phyloP scores from a whole-genome alignment of 1,139 yeast genomes.

The Magnusiomyces suaveolens region DNA sequence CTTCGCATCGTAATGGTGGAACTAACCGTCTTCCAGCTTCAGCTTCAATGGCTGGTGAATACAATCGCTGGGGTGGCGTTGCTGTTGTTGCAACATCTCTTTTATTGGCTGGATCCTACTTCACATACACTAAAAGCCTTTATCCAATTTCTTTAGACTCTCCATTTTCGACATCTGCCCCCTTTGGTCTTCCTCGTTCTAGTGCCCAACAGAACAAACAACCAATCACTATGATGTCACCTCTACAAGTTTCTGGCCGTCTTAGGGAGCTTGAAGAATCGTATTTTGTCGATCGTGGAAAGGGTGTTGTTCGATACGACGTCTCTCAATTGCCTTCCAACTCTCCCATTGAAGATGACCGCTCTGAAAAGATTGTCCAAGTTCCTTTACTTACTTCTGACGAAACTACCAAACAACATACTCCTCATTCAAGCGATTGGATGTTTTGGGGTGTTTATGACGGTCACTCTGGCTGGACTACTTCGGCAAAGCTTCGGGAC shows the following conservation, averaged over 20 bases:
- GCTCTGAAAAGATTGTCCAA: slow-evolving; percentile 77
- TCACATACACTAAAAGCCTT: slow-evolving; percentile 7
- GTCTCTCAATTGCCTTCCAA: slow-evolving; percentile 84
- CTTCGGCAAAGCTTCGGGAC: slow-evolving; percentile 74
- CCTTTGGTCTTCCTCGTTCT: slow-evolving; percentile 14
- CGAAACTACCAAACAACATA: neutral
- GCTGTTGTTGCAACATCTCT: slow-evolving; percentile 13
- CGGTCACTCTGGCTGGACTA: slow-evolving; percentile 97
- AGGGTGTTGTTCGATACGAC: slow-evolving; percentile 89
- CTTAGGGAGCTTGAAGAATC: slow-evolving; percentile 73
- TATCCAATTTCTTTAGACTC: slow-evolving; percentile 10
- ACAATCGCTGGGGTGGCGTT: slow-evolving; percentile 7
- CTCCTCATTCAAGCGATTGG: slow-evolving; percentile 55
- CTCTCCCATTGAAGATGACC: slow-evolving; percentile 89
- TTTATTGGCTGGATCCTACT: slow-evolving; percentile 11
- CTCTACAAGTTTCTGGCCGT: slow-evolving; percentile 62
- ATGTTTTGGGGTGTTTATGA: slow-evolving; percentile 93
- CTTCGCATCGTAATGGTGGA: neutral
- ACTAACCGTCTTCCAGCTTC: neutral
- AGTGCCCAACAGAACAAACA: slow-evolving; percentile 9
- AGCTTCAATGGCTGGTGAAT: neutral
- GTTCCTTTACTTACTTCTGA: slow-evolving; percentile 45
- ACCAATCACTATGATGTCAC: slow-evolving; percentile 40
- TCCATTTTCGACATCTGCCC: slow-evolving; percentile 10
- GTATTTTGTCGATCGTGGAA: slow-evolving; percentile 67